Conservation (phyloP, 805 yeast species). For the Dipodascopsis tothii region DNA sequence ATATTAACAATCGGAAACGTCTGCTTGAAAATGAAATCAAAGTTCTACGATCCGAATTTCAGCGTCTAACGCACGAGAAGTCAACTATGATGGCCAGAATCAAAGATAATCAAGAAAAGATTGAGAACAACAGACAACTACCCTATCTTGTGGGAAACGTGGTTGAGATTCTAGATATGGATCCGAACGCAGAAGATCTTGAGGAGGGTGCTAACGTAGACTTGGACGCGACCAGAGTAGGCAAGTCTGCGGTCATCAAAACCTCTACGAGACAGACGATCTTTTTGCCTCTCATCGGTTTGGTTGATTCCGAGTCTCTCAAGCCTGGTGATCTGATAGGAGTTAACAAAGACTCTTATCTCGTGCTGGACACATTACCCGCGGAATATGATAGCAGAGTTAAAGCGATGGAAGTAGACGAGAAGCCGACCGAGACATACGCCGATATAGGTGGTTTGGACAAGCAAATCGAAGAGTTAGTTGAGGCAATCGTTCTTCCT, state of each 20-base stretch:
- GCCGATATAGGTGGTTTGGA: slow-evolving; percentile 97
- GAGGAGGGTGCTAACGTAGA: slow-evolving; percentile 95
- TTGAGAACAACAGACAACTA: slow-evolving; percentile 87
- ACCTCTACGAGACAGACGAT: slow-evolving; percentile 97
- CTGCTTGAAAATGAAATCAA: slow-evolving; percentile 90
- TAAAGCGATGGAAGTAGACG: slow-evolving; percentile 99
- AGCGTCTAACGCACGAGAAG: slow-evolving; percentile 85
- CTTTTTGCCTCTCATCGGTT: slow-evolving; percentile 88
- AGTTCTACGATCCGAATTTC: slow-evolving; percentile 85
- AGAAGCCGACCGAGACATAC: slow-evolving; percentile 94
- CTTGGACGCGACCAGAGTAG: slow-evolving; percentile 79
- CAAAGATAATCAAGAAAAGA: slow-evolving; percentile 92
- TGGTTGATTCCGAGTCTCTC: slow-evolving; percentile 82
- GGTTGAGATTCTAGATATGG: slow-evolving; percentile 85
- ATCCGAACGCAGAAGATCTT: slow-evolving; percentile 64
- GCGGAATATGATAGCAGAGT: slow-evolving; percentile 97
- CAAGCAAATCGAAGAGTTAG: slow-evolving; percentile 95
- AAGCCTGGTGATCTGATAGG: slow-evolving; percentile 98
- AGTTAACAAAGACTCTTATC: slow-evolving; percentile 92
- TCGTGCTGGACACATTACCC: slow-evolving; percentile 87
- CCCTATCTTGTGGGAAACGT: slow-evolving; percentile 96
- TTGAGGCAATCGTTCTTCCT: slow-evolving; percentile 96
- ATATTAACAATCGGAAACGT: slow-evolving; percentile 76
- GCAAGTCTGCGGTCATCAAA: slow-evolving; percentile 96
- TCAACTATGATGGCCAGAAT: slow-evolving; percentile 87